A percentile compares a stretch with the other conserved stretches of the same genome.
Conservation (phyloP, 805 yeast genomes). For the Candida gorgasii region DNA sequence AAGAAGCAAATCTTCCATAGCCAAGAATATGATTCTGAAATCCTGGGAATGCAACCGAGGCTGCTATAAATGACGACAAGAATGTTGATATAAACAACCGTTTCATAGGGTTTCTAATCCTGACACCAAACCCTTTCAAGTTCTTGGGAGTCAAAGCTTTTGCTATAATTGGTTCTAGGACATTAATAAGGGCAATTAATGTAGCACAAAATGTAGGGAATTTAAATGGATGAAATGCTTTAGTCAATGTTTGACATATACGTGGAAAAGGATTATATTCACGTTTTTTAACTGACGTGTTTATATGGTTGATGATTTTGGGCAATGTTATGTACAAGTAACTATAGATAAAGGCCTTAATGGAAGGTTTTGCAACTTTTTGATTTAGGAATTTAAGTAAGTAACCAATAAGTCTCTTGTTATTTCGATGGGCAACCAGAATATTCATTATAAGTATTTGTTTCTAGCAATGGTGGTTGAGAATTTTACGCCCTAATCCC, state of each 20-base stretch:
- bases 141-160: slow-evolving; percentile 15
- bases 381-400: slow-evolving; percentile 10
- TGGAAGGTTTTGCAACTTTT: slow-evolving; percentile 26
- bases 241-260: slow-evolving; percentile 19
- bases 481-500: too few species aligned
- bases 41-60: slow-evolving; percentile 29
- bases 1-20: slow-evolving; percentile 31
- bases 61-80: slow-evolving; percentile 28
- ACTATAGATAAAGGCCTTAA: slow-evolving; percentile 34
- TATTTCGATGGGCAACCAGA: slow-evolving; percentile 8
- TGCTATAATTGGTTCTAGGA: slow-evolving; percentile 28
- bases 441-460: not conserved
- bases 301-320: slow-evolving; percentile 21
- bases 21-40: slow-evolving; percentile 32
- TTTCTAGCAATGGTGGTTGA: not conserved
- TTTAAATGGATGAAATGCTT: slow-evolving; percentile 30
- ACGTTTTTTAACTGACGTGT: slow-evolving; percentile 17
- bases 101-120: slow-evolving; percentile 8
- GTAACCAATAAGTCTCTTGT: not conserved
- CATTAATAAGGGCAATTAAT: slow-evolving; percentile 32
- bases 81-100: slow-evolving; percentile 24
- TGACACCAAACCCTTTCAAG: not conserved
- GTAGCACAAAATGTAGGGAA: slow-evolving; percentile 38
- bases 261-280: slow-evolving; percentile 19
- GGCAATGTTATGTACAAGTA: slow-evolving; percentile 38